Base-by-base conservation (phyloP, 257 asterid species). In the Coffea eugenioides region DNA sequence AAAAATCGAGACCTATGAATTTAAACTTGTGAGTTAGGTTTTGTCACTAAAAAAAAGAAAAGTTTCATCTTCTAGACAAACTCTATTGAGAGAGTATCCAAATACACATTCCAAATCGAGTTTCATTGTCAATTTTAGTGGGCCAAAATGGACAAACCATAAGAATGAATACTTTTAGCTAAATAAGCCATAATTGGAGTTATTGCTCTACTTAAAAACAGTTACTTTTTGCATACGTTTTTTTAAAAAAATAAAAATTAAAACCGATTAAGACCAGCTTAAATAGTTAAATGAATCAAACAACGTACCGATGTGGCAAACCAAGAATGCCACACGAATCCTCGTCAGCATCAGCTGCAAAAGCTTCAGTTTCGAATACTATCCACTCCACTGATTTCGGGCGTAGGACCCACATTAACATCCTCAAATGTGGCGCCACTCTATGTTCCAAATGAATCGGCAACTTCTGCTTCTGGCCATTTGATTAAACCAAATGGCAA, bases 401-500 rank as follows among this genome's bases (percentile, higher is more conserved):
- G 18, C 25, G 6, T 20, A 1, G 1, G 31, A 23, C 66, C 31
- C 66, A 11, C 31, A 59, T 20, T 2, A 59, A 23, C 31, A 59
- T 59, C 66, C 66, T 21, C 66, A 59, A 6, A 59, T 21, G 66
- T 59, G 12, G 66, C 31, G 66, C 66, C 66, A 21, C 8, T 21
- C 0, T 59, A 1, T 21, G 65, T 59, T 59, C 13, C 66, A 8
- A 21, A 59, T 20, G 21, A 21, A 20, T 57, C 27, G 34, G 34
- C 34, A 31, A 31, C 34, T 31, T 31, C 36, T 51, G 16, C 48
- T 11, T 48, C 5, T 27, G 61, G 51, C 73, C 20, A 27, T 65
- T 65, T 68, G 8, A 43, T 77, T 27, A 34, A 27, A 48, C 66
- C 80, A 21, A 67, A 66, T 25, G 68, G 4, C 80, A 65, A 48